These are phyloP conservation scores for Zelopaecilomyces penicillatus DNA, from an alignment of 2,329 filamentous ascomycete genomes.

Conservation along the genomic window DNA sequence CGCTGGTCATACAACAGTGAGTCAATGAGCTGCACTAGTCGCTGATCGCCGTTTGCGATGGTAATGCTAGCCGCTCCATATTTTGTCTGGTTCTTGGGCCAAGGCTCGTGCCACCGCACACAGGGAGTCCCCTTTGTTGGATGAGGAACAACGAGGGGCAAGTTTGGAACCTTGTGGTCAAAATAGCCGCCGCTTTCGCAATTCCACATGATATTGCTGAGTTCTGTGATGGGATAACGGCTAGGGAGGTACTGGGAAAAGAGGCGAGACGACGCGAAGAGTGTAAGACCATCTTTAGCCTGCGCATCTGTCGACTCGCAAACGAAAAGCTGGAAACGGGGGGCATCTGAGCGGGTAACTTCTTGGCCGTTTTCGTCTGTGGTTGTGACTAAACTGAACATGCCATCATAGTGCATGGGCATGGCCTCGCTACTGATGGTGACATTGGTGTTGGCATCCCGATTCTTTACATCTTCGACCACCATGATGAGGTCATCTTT, in stretches of 20 bases:
- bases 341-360: background rate
- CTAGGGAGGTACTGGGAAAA: background rate
- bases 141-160: slow-evolving; percentile 37
- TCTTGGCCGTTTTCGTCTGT: slow-evolving; percentile 1
- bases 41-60: slow-evolving; percentile 27
- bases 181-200: slow-evolving; percentile 1
- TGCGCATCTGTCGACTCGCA: background rate
- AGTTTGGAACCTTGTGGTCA: slow-evolving; percentile 12
- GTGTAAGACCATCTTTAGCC: background rate
- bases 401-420: slow-evolving; percentile 5
- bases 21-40: slow-evolving; percentile 27
- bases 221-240: background rate
- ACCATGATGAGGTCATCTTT: background rate
- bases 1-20: slow-evolving; percentile 39
- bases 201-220: slow-evolving; percentile 4
- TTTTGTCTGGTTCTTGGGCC: slow-evolving; percentile 40
- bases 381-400: slow-evolving; percentile 1
- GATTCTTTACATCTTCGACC: slow-evolving; percentile 1
- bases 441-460: background rate
- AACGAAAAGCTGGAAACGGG: slow-evolving; percentile 3
- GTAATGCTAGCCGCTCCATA: slow-evolving; percentile 37
- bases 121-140: slow-evolving; percentile 37
- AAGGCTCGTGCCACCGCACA: slow-evolving; percentile 46
- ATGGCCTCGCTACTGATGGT: slow-evolving; percentile 2
- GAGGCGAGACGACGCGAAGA: slow-evolving; percentile 2